Evolutionary conservation across 2,329 filamentous ascomycete species (phyloP), one percentile per base, ranked within the genome.

Genomic region (Dactylellina haptotyla): DNA sequence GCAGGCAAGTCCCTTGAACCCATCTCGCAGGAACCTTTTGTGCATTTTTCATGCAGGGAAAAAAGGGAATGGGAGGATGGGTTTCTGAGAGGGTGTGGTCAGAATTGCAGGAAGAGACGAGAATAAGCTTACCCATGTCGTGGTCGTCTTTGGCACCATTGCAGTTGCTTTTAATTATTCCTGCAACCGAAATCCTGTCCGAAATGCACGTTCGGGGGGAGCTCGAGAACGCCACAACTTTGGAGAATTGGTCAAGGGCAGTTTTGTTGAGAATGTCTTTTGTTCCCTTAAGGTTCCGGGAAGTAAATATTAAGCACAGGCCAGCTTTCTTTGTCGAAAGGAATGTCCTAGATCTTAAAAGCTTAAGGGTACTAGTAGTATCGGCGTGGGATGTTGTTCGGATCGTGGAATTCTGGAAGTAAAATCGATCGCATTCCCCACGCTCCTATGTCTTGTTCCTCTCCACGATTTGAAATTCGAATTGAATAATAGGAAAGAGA

Each of bases 101-200:
- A 26, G 46, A 26, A 34, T 14, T 14, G 32, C 6, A 34, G 32
- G 14, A 34, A 14, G 32, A n/a, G n/a, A n/a, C n/a, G n/a, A n/a
- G n/a, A 39, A n/a, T n/a, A 9, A n/a, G 41, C 59, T 72, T 72
- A 72, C 66, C 66, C 66, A 64, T 72, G 66, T 70, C 28, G 50
- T 56, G 41, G 45, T 70, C 48, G 46, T 54, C n/a, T 57, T 51
- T 30, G 54, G 58, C 53, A 72, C 61, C 58, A 72, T 64, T 69
- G n/a, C 32, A 5, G 5, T 30, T 3, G n/a, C 50, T 20, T 30
- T 37, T 32, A 12, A 14, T 30, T 12, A 2, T 48, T 16, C 37
- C 23, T 26, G 32, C 34, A 39, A 12, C 54, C 34, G 53, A 57
- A 34, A 43, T 57, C 32, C 16, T 28, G 53, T 41, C 53, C 53